Evolutionary conservation across 176 grass and related monocot genomes (phyloP), one percentile per base, ranked within the genome.

Genomic region (Oryza rufipogon): DNA sequence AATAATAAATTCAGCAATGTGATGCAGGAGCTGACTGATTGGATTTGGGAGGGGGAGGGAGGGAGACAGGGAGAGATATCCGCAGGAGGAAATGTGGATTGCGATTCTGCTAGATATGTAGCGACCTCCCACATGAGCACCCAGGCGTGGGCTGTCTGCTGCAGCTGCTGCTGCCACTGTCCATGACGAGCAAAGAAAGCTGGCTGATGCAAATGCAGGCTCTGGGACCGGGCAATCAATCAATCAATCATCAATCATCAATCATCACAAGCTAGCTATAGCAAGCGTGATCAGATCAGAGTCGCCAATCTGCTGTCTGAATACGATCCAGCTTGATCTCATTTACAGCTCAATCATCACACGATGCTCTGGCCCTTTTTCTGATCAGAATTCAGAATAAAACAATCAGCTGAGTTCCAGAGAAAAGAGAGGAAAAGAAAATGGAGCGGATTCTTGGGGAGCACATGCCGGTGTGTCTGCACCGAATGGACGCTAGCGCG

Each of bases 21-120:
- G 81, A 34, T 20, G 70, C 65, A 25, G 14, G 52, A 48, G 73
- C 80, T 42, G 67, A 54, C 66, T 82, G 25, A 44, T 64, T 20
- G 28, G 39, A 41, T 41, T 41, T 41, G 64, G 28, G 2, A 4
- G 30, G 19, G 36, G 13, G 1, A 4, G 28, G 32, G 36, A 60
- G 39, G 46, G 30, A 9, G 52, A 76, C 39, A 13, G 76, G 16
- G 70, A 84, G 60, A 32, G 71, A 49, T 85, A 71, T 81, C 82
- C 44, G 85, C 11, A 56, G 56, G 69, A 6, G 16, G 69, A 56
- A 56, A 56, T 56, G 52, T 7, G 13, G 65, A 76, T 82, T 14
- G 51, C 49, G 52, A 64, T 78, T 65, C 66, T 64, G 45, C 54
- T 5, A 67, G 74, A 76, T 54, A 42, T 65, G 58, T 19, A 58